Percentiles rank a stretch among this genome's conserved stretches.
Evolutionary conservation across 108 stramenopile species (phyloP).

Genomic region (Tribonema minus): DNA sequence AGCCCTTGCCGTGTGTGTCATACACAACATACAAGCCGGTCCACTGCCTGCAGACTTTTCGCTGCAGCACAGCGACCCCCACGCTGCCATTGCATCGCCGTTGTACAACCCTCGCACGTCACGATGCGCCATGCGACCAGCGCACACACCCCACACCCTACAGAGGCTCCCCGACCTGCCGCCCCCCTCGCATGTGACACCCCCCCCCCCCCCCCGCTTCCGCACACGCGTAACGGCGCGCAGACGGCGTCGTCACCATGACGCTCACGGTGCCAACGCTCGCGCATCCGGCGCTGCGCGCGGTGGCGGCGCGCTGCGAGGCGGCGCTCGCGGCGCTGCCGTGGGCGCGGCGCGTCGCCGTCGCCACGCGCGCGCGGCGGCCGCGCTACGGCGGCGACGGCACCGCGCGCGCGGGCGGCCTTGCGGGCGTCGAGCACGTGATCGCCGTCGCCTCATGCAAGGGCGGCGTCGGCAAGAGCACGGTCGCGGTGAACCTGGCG

Average conservation of each 20-base stretch:
- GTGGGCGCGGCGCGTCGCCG: slow-evolving; percentile 2
- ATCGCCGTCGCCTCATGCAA: slow-evolving; percentile 58
- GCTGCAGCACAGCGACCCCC: neutral
- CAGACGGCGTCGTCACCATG: neutral
- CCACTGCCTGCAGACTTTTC: too few relatives aligned
- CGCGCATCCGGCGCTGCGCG: slow-evolving; percentile 8
- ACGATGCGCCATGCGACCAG: neutral
- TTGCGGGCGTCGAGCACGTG: slow-evolving; percentile 34
- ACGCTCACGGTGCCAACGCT: slow-evolving; percentile 25
- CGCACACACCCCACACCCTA: neutral
- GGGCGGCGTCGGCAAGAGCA: slow-evolving; percentile 98
- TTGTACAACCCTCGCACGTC: too few relatives aligned
- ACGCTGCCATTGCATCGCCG: neutral
- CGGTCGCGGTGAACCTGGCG: slow-evolving; percentile 94
- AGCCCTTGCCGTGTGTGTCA: too few relatives aligned
- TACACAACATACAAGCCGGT: too few relatives aligned
- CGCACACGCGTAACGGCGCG: too few relatives aligned
- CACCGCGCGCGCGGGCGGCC: too few relatives aligned
- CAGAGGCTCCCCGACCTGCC: neutral
- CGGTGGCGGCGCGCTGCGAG: slow-evolving; percentile 10
- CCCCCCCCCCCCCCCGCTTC: neutral
- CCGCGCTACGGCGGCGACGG: neutral
- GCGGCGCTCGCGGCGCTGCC: neutral
- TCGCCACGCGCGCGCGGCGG: neutral
- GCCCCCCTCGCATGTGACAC: too few relatives aligned